Evolutionary conservation across 2,329 filamentous ascomycete genomes (phyloP), one percentile per base, ranked within the genome.

Genomic region (Pseudogymnoascus pannorum): DNA sequence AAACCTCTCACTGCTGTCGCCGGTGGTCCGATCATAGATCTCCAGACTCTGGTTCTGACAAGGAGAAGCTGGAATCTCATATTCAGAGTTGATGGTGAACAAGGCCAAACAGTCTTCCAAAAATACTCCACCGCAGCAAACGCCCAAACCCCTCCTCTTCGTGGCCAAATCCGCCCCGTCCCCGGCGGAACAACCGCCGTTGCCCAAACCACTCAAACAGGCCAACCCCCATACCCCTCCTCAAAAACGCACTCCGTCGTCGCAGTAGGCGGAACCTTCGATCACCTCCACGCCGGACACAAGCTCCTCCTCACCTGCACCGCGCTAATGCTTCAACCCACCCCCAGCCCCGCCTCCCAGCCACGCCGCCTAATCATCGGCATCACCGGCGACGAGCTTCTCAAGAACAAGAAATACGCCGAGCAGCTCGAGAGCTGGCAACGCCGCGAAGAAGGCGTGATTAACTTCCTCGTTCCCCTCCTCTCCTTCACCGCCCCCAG

Each of bases 241-340:
- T 58, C 68, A 2, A 60, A 66, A 5, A 44, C 62, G 20, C 83
- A 89, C 72, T 75, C 79, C 63, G 81, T 84, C 12, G 88, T 95
- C 58, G 90, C 88, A 59, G 84, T 97, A 11, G 94, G 93, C 29
- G 94, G 94, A 8, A 99, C 94, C 0, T 99, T 97, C 75, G 94
- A 99, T 73, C 92, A 97, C 74, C 82, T 99, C 20, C 94, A 99
- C 72, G 87, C 90, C 3, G 94, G 94, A 5, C 94, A 99, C 77
- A 99, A 97, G 75, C 80, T 97, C n/a, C 82, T 99, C 18, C 83
- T 99, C 18, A 92, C 92, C n/a, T 92, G 92, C 64, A 90, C 89
- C 0, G 84, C 87, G 0, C 83, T 97, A 61, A 81, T 91, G 14
- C 79, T 73, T 89, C 61, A 82, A 84, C 62, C 79, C 83, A 12